Conservation (phyloP, 495 filamentous ascomycete species). For the Penicillium crystallinum region DNA sequence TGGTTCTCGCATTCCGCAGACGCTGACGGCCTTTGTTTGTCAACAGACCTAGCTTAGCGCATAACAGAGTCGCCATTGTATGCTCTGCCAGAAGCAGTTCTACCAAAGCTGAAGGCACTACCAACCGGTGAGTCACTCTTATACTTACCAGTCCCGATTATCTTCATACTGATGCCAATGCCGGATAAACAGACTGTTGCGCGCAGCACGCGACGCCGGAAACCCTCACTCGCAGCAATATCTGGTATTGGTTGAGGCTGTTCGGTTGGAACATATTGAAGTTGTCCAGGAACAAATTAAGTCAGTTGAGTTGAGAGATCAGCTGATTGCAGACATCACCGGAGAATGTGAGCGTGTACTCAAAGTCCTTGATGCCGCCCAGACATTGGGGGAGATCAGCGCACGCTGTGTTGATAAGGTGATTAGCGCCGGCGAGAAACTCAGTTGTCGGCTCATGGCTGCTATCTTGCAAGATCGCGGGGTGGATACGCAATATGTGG, state of each 20-base stretch:
- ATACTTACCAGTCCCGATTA: neutral
- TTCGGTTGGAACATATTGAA: conserved; percentile 66
- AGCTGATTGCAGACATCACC: conserved; percentile 57
- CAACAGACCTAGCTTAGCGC: conserved; percentile 57
- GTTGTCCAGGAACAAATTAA: conserved; percentile 60
- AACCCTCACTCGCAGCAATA: conserved; percentile 58
- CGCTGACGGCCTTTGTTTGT: conserved; percentile 13
- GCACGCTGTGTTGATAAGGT: conserved; percentile 81
- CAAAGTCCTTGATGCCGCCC: conserved; percentile 55
- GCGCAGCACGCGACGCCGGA: conserved; percentile 62
- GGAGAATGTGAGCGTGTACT: conserved; percentile 63
- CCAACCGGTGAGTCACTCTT: conserved; percentile 72
- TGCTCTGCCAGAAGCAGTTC: conserved; percentile 89
- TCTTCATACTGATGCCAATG: conserved; percentile 3
- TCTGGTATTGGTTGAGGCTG: conserved; percentile 63
- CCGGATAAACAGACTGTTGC: conserved; percentile 50
- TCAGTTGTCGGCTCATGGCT: conserved; percentile 84
- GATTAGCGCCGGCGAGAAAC: conserved; percentile 87
- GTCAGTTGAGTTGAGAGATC: conserved; percentile 52
- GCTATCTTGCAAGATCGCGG: conserved; percentile 70
- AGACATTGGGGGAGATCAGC: conserved; percentile 66
- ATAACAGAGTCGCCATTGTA: conserved; percentile 75
- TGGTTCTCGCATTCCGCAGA: neutral
- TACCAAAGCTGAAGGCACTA: conserved; percentile 88
- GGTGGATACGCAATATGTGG: conserved; percentile 79